Evolutionary conservation across 2,329 filamentous ascomycete genomes (phyloP), one percentile per base, ranked within the genome.

Genomic region (Endoconidiophora laricicola): DNA sequence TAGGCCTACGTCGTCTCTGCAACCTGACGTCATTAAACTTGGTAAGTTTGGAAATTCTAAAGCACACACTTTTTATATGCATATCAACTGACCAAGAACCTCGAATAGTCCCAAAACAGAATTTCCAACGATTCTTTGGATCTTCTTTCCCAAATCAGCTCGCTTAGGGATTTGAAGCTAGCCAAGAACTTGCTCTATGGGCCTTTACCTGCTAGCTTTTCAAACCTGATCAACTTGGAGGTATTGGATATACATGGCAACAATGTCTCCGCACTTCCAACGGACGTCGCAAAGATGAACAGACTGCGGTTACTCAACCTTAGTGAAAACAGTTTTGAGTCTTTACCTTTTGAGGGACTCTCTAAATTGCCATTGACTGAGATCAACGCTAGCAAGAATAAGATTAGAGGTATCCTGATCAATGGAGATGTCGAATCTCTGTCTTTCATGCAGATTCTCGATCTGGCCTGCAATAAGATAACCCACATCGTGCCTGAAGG

Each of bases 171-270:
- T 58, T 68, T 98, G 12, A 90, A 82, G 59, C 69, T 98, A 6
- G 82, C 81, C 7, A 80, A 84, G 50, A 94, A 94, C 58, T 69
- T 76, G 14, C 66, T 94, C 4, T 74, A 76, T 44, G 86, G 85
- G 0, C 68, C 75, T 1, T 65, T 95, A 2, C 73, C 81, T 42
- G 60, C 74, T 0, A 70, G 68, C n/a, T 69, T 94, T 29, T 68
- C 73, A 20, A 70, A 70, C 4, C 69, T 96, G 14, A 66, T 63
- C 36, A 78, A 79, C 46, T 70, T 98, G 0, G 87, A 95, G 61
- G 73, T 79, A 16, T 69, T 96, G 6, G 88, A 96, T 55, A 60
- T 96, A 6, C 84, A 86, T 55, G 75, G 76, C 12, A 98, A 98
- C 64, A 76, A 78, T 54, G 71, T 98, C 18, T 78, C 80, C 6